Evolutionary conservation across 768 basidiomycete species (phyloP), one percentile per base, ranked within the genome.

Genomic region (Cystobasidium ongulense): DNA sequence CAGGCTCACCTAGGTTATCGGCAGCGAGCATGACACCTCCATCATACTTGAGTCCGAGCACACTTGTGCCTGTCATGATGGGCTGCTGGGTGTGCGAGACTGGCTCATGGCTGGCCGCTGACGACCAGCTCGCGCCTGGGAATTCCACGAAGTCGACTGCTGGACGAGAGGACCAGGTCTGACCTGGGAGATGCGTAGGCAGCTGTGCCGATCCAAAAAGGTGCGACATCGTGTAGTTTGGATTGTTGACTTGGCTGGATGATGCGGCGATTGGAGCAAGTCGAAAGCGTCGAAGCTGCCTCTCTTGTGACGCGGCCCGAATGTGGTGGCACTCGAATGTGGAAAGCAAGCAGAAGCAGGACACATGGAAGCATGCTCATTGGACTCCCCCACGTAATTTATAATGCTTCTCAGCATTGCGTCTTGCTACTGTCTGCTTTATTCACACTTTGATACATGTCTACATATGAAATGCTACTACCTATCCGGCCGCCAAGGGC

Each of bases 21-120:
- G 96, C 93, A 35, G 96, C 93, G 85, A 99, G 88, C 91, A 99
- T 95, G 76, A 99, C 87, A 10, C 96, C 96, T 78, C 91, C 92
- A 82, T 94, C 92, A 85, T 86, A 98, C 82, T 91, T 90, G 82
- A 99, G 84, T 1, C 90, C 96, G 38, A 99, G 85, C 4, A 99
- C 92, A 72, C 89, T 91, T n/a, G 95, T 94, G 73, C 95, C 96
- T 0, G 95, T 98, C 10, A 97, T 92, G 74, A 98, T 88, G 11
- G 96, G 96, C 78, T 93, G 90, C 79, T 71, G 68, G 1, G 68
- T 71, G 39, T 71, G 68, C 33, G 33, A 54, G 33, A 52, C 53
- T 7, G 68, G 68, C 21, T 71, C 68, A 29, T 31, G 31, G 43
- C 36, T 54, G n/a, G 17, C 27, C 10, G 27, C 25, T 59, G 52